Conservation (phyloP, 306 rosid species). For the Ochetophila trinervis region DNA sequence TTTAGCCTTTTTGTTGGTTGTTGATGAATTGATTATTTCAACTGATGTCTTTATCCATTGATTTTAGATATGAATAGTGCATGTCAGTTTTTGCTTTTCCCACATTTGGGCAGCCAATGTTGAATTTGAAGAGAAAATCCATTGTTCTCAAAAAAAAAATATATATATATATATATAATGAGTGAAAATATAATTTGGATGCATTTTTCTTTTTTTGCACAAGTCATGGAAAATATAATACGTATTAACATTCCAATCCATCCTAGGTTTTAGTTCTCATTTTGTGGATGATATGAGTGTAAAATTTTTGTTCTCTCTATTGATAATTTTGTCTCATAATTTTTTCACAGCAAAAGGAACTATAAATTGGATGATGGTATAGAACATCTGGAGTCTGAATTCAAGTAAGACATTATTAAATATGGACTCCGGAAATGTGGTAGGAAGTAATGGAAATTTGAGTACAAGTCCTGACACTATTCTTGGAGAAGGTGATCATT, state of each 20-base stretch:
- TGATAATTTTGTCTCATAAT: not conserved
- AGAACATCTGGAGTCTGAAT: slow-evolving; percentile 23
- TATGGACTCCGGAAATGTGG: slow-evolving; percentile 26
- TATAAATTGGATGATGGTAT: not conserved
- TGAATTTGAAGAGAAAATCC: not conserved
- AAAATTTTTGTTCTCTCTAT: not conserved
- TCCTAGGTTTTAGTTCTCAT: not conserved
- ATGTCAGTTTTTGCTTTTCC: not conserved
- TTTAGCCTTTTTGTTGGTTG: too few species aligned
- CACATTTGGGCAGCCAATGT: not conserved
- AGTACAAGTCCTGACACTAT: too few species aligned
- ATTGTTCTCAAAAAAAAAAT: not conserved
- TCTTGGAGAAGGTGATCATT: too few species aligned
- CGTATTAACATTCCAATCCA: not conserved
- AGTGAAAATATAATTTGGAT: not conserved
- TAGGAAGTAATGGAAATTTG: too few species aligned
- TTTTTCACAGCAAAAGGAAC: slow-evolving; percentile 2
- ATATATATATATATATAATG: not conserved
- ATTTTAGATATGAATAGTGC: not conserved
- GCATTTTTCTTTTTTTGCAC: not conserved
- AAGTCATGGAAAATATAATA: too few species aligned
- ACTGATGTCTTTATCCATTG: too few species aligned
- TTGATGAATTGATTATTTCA: too few species aligned
- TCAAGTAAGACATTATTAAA: slow-evolving; percentile 15
- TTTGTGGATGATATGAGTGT: not conserved